These are phyloP conservation scores for Bipolaris oryzae DNA, from an alignment of 2,329 filamentous ascomycete genomes.

Conservation along the genomic window DNA sequence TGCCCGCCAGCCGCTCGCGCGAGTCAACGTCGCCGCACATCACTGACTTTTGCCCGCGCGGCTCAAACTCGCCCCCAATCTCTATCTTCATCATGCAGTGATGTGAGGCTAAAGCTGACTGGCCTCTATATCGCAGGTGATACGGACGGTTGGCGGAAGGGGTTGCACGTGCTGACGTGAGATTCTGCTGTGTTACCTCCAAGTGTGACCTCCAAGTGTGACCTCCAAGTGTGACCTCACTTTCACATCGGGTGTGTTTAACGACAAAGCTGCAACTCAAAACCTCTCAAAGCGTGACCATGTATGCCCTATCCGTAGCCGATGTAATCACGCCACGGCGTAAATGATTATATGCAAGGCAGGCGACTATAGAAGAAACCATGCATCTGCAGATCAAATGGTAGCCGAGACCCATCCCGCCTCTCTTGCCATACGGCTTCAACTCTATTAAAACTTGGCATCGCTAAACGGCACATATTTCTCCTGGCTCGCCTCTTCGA, in stretches of 20 bases:
- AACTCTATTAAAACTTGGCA: conserved; percentile 15
- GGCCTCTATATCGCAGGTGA: neutral
- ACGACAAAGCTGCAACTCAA: neutral
- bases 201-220: neutral
- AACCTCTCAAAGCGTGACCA: too few relatives aligned
- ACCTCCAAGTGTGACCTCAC: neutral
- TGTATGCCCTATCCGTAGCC: too few relatives aligned
- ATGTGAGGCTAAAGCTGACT: conserved; percentile 1
- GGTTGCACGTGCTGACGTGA: neutral
- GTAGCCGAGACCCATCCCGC: neutral
- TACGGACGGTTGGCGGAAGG: neutral
- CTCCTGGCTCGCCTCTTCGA: conserved; percentile 52
- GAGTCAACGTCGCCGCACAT: neutral
- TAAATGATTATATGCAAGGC: too few relatives aligned
- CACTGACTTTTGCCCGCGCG: neutral
- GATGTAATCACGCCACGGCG: too few relatives aligned
- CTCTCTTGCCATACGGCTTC: neutral
- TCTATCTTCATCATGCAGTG: neutral
- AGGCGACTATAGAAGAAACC: neutral
- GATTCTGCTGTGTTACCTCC: neutral
- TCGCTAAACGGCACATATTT: conserved; percentile 45
- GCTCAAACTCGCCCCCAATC: neutral
- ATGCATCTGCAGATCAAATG: neutral
- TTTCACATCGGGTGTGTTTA: neutral
- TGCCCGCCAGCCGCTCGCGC: neutral